A percentile compares a stretch with the other conserved stretches of the same genome.
phyloP scores from a whole-genome alignment of 768 basidiomycete species.

The Phanerochaete sordida region DNA sequence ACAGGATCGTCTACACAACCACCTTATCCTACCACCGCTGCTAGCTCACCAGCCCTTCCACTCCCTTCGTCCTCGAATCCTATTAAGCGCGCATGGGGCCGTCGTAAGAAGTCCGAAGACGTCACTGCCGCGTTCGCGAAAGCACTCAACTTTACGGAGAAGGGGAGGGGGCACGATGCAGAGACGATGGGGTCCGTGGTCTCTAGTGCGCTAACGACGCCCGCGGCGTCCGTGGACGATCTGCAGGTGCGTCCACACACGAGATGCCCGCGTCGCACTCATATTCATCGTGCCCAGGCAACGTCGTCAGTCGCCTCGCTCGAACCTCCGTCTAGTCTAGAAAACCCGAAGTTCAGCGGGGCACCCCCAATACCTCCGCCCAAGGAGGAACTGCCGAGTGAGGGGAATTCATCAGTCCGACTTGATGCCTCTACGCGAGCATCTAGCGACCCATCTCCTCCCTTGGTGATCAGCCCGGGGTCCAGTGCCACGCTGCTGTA shows the following conservation, averaged over 20 bases:
- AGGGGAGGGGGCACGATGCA: neutral
- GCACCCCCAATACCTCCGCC: constrained; percentile 36
- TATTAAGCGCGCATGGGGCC: constrained; percentile 55
- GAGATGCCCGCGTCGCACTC: neutral
- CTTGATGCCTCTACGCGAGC: neutral
- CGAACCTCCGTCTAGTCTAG: neutral
- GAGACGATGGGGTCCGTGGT: neutral
- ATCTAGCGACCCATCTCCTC: constrained; percentile 41
- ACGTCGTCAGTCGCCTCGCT: neutral
- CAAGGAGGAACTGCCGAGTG: constrained; percentile 28
- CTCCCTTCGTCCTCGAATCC: constrained; percentile 28
- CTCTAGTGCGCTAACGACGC: constrained; percentile 1
- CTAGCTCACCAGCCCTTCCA: constrained; percentile 20
- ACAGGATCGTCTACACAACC: constrained; percentile 14
- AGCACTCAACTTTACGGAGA: constrained; percentile 3
- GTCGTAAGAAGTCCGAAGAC: constrained; percentile 58
- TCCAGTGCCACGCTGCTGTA: constrained; percentile 57
- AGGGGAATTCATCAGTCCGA: constrained; percentile 4
- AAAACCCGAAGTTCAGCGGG: constrained; percentile 8
- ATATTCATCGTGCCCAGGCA: neutral
- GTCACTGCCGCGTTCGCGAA: constrained; percentile 25
- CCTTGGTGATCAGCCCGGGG: constrained; percentile 54
- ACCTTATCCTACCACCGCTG: constrained; percentile 13
- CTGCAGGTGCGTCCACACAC: constrained; percentile 5
- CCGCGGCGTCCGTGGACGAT: constrained; percentile 3